Conservation (phyloP, 2,329 filamentous ascomycete species). For the Calonectria naviculata region DNA sequence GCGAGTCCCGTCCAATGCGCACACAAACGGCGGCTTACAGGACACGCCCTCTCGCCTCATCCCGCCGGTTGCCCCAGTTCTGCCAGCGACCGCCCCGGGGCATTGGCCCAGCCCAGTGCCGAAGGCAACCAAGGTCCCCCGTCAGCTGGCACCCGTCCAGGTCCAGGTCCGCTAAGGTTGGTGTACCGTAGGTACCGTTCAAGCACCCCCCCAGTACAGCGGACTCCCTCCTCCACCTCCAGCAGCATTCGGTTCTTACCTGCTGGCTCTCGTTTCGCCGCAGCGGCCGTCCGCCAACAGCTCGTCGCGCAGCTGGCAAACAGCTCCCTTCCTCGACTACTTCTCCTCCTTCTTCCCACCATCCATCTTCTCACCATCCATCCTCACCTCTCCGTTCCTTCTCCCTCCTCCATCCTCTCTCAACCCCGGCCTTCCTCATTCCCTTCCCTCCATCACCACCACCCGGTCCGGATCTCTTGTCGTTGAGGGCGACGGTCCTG, state of each 20-base stretch:
- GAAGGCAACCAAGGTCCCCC: conserved; percentile 37
- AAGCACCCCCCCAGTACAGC: not conserved
- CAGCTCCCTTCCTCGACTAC: conserved; percentile 25
- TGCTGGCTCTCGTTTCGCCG: conserved; percentile 8
- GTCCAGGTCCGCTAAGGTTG: conserved; percentile 6
- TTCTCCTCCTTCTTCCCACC: conserved; percentile 32
- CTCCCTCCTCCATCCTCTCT: conserved; percentile 17
- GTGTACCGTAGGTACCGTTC: conserved; percentile 9
- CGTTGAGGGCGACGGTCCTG: conserved; percentile 35
- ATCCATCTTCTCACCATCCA: conserved; percentile 24
- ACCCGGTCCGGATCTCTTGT: not conserved
- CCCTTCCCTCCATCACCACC: conserved; percentile 1
- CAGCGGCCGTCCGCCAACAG: conserved; percentile 4
- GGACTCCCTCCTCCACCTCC: conserved; percentile 5
- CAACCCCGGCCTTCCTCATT: conserved; percentile 3
- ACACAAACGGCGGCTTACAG: not conserved
- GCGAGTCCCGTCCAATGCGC: not conserved
- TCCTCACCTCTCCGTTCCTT: conserved; percentile 26
- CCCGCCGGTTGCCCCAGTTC: not conserved
- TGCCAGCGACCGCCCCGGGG: not conserved
- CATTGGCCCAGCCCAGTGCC: conserved; percentile 24
- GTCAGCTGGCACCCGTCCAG: conserved; percentile 34
- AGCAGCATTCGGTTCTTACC: not conserved
- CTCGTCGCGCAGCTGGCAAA: conserved; percentile 7
- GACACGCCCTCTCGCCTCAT: not conserved